phyloP scores from a whole-genome alignment of 2,329 filamentous ascomycete species.

The Hymenoscyphus fructigenus region DNA sequence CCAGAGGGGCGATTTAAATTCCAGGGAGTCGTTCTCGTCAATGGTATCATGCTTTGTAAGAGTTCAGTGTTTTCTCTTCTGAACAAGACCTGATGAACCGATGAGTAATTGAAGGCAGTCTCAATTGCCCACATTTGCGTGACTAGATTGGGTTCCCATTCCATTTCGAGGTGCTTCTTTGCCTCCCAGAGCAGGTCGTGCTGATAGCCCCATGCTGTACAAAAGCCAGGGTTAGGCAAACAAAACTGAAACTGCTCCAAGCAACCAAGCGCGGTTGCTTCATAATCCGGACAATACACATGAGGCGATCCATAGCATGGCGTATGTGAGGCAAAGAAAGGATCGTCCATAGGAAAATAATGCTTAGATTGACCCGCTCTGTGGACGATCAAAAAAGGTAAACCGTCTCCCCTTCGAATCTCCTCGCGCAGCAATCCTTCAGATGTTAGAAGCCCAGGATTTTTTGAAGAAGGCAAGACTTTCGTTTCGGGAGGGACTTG shows the following conservation, averaged over 20 bases:
- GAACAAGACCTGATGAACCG: not conserved
- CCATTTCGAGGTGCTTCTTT: not conserved
- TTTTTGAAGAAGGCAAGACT: not conserved
- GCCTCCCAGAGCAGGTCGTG: not conserved
- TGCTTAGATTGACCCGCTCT: not conserved
- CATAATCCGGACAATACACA: not conserved
- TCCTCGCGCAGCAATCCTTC: not conserved
- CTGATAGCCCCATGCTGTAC: not conserved
- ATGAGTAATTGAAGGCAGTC: not conserved
- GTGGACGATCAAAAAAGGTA: not conserved
- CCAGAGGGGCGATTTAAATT: not conserved
- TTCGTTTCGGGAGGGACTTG: not conserved
- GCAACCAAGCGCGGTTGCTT: not conserved
- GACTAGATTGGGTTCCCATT: not conserved
- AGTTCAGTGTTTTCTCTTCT: not conserved
- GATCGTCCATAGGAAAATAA: not conserved
- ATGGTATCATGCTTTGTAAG: not conserved
- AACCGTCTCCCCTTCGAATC: not conserved
- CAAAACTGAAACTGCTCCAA: conserved; percentile 3
- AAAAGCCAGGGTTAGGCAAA: not conserved
- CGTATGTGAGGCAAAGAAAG: not conserved
- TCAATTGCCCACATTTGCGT: not conserved
- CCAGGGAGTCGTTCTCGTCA: not conserved
- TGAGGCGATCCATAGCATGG: not conserved
- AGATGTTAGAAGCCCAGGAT: not conserved